A percentile compares a stretch with the other conserved stretches of the same genome.
These are phyloP conservation scores for Chionographis japonica DNA, from an alignment of 106 monocot genomes.

Conservation along the genomic window DNA sequence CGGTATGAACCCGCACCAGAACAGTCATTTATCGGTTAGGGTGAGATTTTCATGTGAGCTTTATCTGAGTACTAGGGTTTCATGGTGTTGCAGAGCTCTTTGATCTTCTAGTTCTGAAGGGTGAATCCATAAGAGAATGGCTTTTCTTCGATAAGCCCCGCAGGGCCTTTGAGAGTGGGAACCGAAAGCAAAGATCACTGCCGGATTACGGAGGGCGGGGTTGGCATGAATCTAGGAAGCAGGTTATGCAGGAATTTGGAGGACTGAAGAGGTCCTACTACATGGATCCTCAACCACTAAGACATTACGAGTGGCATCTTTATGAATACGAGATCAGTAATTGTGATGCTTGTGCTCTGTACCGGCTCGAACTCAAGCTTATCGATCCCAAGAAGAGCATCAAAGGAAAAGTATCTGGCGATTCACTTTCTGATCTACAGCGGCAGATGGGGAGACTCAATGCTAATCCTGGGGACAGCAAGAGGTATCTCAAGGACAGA, in stretches of 20 bases:
- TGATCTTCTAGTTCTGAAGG: slow-evolving; percentile 22
- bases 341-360: slow-evolving; percentile 7
- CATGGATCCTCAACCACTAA: slow-evolving; percentile 8
- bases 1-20: slow-evolving; percentile 6
- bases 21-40: too few species aligned
- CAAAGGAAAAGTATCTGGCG: background rate
- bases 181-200: slow-evolving; percentile 6
- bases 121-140: slow-evolving; percentile 5
- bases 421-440: slow-evolving; percentile 5
- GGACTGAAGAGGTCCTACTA: slow-evolving; percentile 8
- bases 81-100: slow-evolving; percentile 29
- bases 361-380: slow-evolving; percentile 7
- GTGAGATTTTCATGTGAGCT: too few species aligned
- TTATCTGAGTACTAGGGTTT: background rate
- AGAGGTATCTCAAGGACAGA: background rate
- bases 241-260: slow-evolving; percentile 8
- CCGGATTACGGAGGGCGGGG: background rate
- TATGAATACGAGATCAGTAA: slow-evolving; percentile 4
- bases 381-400: background rate
- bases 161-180: slow-evolving; percentile 8
- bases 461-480: background rate
- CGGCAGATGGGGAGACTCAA: background rate
- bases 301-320: slow-evolving; percentile 2
- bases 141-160: slow-evolving; percentile 9
- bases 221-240: slow-evolving; percentile 8